Conservation (phyloP, 106 monocot genomes). For the Amphibolis antarctica region DNA sequence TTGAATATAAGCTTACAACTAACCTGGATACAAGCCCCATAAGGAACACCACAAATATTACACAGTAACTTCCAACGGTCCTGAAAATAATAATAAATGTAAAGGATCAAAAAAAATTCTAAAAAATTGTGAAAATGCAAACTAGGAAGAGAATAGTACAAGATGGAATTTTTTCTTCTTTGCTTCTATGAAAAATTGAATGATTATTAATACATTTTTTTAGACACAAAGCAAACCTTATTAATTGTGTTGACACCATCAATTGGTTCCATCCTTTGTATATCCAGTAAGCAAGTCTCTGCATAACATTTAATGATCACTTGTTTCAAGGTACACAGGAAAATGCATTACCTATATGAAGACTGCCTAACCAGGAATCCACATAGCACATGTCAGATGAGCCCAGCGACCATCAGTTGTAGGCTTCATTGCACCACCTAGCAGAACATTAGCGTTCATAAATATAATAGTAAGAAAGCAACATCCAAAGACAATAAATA, state of each 20-base stretch:
- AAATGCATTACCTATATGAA: neutral
- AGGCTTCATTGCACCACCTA: conserved; percentile 97
- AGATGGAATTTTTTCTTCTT: neutral
- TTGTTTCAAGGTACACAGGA: neutral
- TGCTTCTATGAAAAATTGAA: neutral
- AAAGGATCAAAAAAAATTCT: neutral
- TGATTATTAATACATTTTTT: neutral
- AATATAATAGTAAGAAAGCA: neutral
- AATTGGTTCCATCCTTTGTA: conserved; percentile 95
- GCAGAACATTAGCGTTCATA: neutral
- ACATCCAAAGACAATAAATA: conserved; percentile 6
- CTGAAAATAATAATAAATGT: conserved; percentile 22
- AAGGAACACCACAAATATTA: conserved; percentile 89
- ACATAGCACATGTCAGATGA: conserved; percentile 92
- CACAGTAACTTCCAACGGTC: conserved; percentile 97
- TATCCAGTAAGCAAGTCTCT: conserved; percentile 91
- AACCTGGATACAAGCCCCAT: conserved; percentile 99
- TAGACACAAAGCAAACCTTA: conserved; percentile 35
- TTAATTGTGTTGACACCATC: conserved; percentile 82
- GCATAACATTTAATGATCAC: conserved; percentile 4
- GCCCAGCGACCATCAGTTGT: conserved; percentile 99
- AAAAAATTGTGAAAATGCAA: neutral
- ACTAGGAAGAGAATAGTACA: neutral
- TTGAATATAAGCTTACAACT: neutral
- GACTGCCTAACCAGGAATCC: conserved; percentile 84